Evolutionary conservation across 2,329 filamentous ascomycete species (phyloP).

Genomic region (Paraconiothyrium sp.): DNA sequence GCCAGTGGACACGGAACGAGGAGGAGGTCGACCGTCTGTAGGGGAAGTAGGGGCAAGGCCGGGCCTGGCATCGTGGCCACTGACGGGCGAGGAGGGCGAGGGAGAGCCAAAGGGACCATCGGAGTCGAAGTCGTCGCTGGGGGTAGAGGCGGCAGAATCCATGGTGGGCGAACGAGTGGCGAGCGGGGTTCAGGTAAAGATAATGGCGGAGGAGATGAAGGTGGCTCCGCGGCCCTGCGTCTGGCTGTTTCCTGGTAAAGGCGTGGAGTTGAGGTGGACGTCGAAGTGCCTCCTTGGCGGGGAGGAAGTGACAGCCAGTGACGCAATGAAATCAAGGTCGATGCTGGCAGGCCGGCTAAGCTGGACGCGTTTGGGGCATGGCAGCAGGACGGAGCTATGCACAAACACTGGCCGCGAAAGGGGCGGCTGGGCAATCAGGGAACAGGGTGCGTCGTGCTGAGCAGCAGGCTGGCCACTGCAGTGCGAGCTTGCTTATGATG

Average conservation of each 20-base stretch:
- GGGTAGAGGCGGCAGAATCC: conserved; percentile 42
- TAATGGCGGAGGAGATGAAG: conserved; percentile 20
- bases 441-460: neutral
- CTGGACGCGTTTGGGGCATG: conserved; percentile 14
- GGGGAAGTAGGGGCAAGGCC: conserved; percentile 33
- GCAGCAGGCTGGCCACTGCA: neutral
- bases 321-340: conserved; percentile 20
- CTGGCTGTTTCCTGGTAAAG: neutral
- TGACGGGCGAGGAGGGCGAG: conserved; percentile 42
- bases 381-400: conserved; percentile 7
- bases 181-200: conserved; percentile 12
- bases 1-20: conserved; percentile 69
- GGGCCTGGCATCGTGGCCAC: conserved; percentile 33
- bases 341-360: conserved; percentile 9
- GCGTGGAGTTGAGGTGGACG: conserved; percentile 8
- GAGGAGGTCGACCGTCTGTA: conserved; percentile 57
- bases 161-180: conserved; percentile 30
- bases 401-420: neutral
- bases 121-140: conserved; percentile 43
- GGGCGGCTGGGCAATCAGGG: neutral
- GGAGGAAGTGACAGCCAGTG: conserved; percentile 14
- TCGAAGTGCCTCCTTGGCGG: conserved; percentile 8
- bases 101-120: conserved; percentile 44
- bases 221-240: conserved; percentile 7
- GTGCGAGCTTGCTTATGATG: conserved; percentile 6